These are phyloP conservation scores for Raphanus raphanistrum DNA, from an alignment of 345 rosid genomes.

Conservation along the genomic window DNA sequence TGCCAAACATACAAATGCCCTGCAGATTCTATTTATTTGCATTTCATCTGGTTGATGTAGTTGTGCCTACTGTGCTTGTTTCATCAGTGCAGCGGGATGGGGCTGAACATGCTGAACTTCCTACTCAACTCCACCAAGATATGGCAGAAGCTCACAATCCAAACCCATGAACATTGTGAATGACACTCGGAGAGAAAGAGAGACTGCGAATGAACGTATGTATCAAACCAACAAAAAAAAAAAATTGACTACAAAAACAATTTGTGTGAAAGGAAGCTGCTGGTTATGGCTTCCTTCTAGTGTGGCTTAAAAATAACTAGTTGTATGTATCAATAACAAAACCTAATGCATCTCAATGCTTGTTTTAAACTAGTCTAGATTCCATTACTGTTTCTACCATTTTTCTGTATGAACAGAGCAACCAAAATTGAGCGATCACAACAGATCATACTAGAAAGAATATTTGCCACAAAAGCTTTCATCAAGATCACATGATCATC, in stretches of 20 bases:
- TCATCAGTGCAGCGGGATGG: conserved; percentile 53
- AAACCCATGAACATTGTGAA: conserved; percentile 49
- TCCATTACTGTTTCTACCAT: neutral
- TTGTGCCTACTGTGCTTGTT: conserved; percentile 23
- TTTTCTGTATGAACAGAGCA: neutral
- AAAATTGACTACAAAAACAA: neutral
- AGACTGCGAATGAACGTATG: neutral
- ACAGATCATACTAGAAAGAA: neutral
- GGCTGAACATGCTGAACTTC: conserved; percentile 45
- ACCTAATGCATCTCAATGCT: neutral
- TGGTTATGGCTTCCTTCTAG: neutral
- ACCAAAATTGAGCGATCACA: neutral
- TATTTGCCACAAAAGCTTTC: neutral
- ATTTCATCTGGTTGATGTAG: neutral
- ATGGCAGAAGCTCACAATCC: conserved; percentile 56
- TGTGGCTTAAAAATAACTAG: neutral
- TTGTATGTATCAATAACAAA: neutral
- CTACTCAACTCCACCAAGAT: conserved; percentile 54
- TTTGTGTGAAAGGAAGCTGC: neutral
- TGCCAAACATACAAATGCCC: neutral
- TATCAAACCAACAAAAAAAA: neutral
- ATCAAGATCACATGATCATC: neutral
- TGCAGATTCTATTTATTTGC: neutral
- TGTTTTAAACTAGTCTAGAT: neutral
- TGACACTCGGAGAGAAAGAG: neutral